Conservation (phyloP, 176 grass and related monocot species). For the Oryza meyeriana region DNA sequence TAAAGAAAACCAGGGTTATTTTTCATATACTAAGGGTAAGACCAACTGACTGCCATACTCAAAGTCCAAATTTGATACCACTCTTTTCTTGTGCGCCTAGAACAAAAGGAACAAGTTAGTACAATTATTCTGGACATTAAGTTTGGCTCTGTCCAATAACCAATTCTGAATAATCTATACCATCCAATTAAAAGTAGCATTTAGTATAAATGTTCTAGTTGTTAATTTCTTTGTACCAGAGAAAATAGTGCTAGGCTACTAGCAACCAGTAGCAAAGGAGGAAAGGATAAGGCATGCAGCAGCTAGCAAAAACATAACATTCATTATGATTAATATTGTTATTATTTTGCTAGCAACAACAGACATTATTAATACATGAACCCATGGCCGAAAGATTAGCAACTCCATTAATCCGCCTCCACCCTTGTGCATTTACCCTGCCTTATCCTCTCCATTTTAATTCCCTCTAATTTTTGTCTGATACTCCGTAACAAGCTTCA, state of each 20-base stretch:
- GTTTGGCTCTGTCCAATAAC: neutral
- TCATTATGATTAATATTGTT: neutral
- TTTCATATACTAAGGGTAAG: neutral
- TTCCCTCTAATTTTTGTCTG: neutral
- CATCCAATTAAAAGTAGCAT: neutral
- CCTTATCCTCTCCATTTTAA: neutral
- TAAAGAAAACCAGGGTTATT: neutral
- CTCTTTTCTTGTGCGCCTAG: neutral
- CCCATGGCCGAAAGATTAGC: slow-evolving; percentile 15
- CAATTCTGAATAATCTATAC: neutral
- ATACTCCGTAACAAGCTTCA: neutral
- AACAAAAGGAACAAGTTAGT: neutral
- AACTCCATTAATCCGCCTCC: slow-evolving; percentile 17
- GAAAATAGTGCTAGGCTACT: too few species aligned
- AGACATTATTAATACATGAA: neutral
- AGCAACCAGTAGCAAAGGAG: neutral
- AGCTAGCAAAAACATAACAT: neutral
- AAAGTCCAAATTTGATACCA: neutral
- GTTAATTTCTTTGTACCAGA: neutral
- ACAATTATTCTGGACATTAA: neutral
- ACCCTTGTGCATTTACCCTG: neutral
- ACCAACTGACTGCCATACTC: neutral
- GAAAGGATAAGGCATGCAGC: neutral
- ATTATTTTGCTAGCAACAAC: neutral
- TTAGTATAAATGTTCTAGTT: neutral